Evolutionary conservation across 2,329 filamentous ascomycete species (phyloP), one percentile per base, ranked within the genome.

Genomic region (Penicillium sp.): DNA sequence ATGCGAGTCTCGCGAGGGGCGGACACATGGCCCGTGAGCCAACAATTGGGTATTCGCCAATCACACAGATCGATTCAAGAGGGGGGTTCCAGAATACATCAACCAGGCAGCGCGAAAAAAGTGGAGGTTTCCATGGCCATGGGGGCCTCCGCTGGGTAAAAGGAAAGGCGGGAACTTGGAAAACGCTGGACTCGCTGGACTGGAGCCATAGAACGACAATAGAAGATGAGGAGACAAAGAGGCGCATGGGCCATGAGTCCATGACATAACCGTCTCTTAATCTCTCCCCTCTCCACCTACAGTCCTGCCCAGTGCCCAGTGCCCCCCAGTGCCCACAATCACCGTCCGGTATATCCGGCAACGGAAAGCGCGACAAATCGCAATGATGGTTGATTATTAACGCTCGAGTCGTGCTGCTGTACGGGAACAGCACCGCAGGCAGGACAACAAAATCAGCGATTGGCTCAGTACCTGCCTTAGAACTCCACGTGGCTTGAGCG

Each of bases 21-120:
- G 64, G 64, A 65, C 60, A 65, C 64, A 66, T 68, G 66, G 66
- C 60, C 66, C 61, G 63, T 66, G 63, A 59, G 53, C 43, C 55
- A 44, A 22, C 41, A 39, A 19, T 27, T 22, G 19, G n/a, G 10
- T 4, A 13, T 9, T 11, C 39, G 11, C 65, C 65, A 67, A 67
- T 67, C 31, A 27, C 37, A 51, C 36, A 18, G 56, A 55, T 56
- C 51, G 43, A 3, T 2, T 31, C 16, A 46, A 46, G 43, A 55
- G 24, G 50, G 56, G 31, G 40, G 51, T 35, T 39, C 46, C 44
- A 49, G 53, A 37, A 36, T 31, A 18, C 33, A 19, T 44, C 24
- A 37, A 19, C 44, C 44, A 33, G 44, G n/a, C 44, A 49, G 46
- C 27, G 46, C 27, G 11, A 35, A 33, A 33, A 22, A 41, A 54